Base-by-base conservation (phyloP, 306 rosid genomes). In the Rosa multiflora region DNA sequence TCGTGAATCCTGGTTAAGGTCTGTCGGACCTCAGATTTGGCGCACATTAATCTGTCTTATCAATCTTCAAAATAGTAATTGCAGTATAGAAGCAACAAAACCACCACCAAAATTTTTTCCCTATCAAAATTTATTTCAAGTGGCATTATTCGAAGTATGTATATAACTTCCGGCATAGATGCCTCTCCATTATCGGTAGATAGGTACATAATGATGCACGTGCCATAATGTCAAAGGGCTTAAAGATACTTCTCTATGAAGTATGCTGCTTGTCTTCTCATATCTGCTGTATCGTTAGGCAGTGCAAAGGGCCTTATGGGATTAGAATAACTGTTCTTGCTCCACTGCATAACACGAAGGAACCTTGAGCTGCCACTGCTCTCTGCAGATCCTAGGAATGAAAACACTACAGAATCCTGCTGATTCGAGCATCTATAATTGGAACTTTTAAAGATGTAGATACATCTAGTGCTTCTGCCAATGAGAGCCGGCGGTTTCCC, bases 381-480 rank as follows among this genome's bases (percentile, higher is more conserved):
- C 11, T 64, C 70, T 23, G 78, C 56, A 61, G 69, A 62, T 62
- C 15, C 58, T 52, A 40, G 44, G 43, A 48, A 61, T 39, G 44
- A 61, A 79, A 52, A 56, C 76, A 79, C 79, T 89, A 90, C 51
- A 93, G 82, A 43, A 84, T 67, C 88, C 98, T 88, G 82, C 91
- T 73, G 47, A 91, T 87, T 75, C 98, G 90, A 79, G 93, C 72
- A 78, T 93, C 99, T 13, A 93, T 29, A 40, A 95, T 80, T 8
- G 78, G 86, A 70, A 70, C 72, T 71, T 83, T 72, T 61, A 87
- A 80, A 61, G 87, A 80, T 10, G 86, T 35, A 7, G 91, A 81
- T 20, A 86, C 64, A 76, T 86, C 97, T 17, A 95, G 85, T 40
- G 91, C 92, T 62, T 95, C 94, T 5, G 88, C 90, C 68, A 95